Base-by-base conservation (phyloP, 495 filamentous ascomycete genomes). In the Aspergillus indologenus region DNA sequence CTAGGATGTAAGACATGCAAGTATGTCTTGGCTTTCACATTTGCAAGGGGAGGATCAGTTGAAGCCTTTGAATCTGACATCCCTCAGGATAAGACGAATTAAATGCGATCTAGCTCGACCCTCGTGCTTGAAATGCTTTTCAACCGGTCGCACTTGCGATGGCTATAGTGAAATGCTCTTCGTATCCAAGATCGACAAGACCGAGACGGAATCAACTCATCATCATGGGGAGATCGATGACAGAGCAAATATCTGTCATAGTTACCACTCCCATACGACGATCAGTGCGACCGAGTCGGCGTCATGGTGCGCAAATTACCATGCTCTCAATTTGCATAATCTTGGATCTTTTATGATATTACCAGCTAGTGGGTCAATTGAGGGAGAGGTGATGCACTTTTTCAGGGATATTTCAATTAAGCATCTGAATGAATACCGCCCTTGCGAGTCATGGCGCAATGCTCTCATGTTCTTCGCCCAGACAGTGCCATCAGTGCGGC, bases 1-100 rank as follows among this genome's bases (percentile, higher is more conserved):
- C 61, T 66, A 22, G 70, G 68, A 44, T 72, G 68, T 57, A 71
- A 70, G 64, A 72, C 70, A 43, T 72, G 70, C 70, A 72, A 72
- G 70, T 71, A 59, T 65, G 70, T 70, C 53, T 61, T 61, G 55
- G 51, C 46, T 51, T 20, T 44, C 15, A 26, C 8, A 48, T 20
- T 51, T 57, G 45, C 55, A 43, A 18, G 23, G 46, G 44, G 47
- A 44, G 22, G 44, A 40, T 56, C 54, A 56, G 29, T 56, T 29
- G 19, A 50, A 44, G 45, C 43, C 34, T 45, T 45, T 34, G 34
- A 45, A 45, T 45, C 46, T 57, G 45, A 57, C 55, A 51, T n/a
- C 18, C 19, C 29, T 53, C 51, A 56, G 54, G 45, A 56, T 56
- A 29, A 47, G 43, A 29, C 44, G 45, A 9, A 26, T 56, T 3